A percentile compares a stretch with the other conserved stretches of the same genome.
phyloP scores from a whole-genome alignment of 495 filamentous ascomycete species.

The Neurospora sp. region DNA sequence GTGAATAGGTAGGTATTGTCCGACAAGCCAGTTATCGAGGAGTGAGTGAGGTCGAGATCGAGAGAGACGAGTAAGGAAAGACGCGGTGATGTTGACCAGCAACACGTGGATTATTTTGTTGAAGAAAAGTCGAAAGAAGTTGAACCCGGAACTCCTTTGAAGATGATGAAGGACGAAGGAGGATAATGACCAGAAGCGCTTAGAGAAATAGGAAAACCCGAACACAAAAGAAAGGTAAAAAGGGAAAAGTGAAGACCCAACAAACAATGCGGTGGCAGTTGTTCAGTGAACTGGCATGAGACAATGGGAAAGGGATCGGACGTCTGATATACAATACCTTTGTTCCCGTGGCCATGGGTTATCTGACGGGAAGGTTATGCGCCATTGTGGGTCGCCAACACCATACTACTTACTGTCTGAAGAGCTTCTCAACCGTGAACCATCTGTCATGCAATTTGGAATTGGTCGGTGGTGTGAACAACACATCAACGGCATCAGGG shows the following conservation, averaged over 20 bases:
- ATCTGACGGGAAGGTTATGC: neutral
- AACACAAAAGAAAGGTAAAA: neutral
- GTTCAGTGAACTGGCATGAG: neutral
- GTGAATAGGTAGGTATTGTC: neutral
- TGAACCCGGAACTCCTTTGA: neutral
- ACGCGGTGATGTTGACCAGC: neutral
- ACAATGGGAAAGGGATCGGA: neutral
- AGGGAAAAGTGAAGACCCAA: neutral
- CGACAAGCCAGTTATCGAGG: neutral
- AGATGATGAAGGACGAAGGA: neutral
- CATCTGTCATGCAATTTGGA: neutral
- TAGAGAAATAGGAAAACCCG: neutral
- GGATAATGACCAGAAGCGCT: neutral
- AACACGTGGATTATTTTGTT: neutral
- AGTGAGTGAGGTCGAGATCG: neutral
- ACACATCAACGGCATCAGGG: neutral
- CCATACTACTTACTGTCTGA: neutral
- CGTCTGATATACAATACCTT: neutral
- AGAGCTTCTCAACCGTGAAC: neutral
- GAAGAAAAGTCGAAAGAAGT: neutral
- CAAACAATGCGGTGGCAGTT: neutral
- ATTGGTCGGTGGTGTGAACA: neutral
- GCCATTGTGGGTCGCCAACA: neutral
- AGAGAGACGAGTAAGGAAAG: neutral
- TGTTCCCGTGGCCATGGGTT: neutral